Base-by-base conservation (phyloP, 75 land plant species). In the Gnetum montanum region DNA sequence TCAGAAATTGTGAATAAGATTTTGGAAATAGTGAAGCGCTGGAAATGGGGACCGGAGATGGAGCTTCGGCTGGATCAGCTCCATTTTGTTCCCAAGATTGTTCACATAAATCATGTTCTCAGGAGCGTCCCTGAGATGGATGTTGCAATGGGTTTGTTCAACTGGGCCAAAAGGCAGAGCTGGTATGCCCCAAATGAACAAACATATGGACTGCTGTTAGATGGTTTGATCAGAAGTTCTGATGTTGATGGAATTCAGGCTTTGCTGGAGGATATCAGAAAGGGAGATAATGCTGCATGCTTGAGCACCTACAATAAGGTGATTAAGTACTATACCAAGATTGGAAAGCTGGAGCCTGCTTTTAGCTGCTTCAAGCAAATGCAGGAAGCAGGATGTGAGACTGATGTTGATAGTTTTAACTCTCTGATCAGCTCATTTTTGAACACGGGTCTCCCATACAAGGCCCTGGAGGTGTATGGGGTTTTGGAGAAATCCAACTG, bases 1-100 rank as follows among this genome's bases (percentile, higher is more conserved):
- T 58, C 72, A 13, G 66, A 70, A 26, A 81, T 78, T 11, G 86
- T 70, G 27, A 62, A 68, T 4, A 80, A 77, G 71, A 78, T 86
- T 23, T 65, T 69, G 23, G 80, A 77, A 58, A 52, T 76, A 36
- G 73, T 75, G 13, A 69, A 57, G 60, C 66, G 90, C 50, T 80
- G 84, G 84, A 68, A 55, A 46, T 86, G 90, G 90, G 90, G 90
- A 0, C 86, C 82, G n/a, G 75, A 75, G 24, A 58, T 82, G 60
- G 82, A 78, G 54, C 43, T 64, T 38, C 79, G 71, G 36, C 68
- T 86, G 60, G 86, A 75, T 36, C 63, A 61, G 27, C 72, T 86
- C 30, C 86, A 70, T 16, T 78, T 71, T 34, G 43, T 58, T 12
- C 82, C 86, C 8, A 67, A 59, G 7, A 63, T 73, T 57, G 33